phyloP scores from a whole-genome alignment of 2,329 filamentous ascomycete genomes.

The Venturia nashicola region DNA sequence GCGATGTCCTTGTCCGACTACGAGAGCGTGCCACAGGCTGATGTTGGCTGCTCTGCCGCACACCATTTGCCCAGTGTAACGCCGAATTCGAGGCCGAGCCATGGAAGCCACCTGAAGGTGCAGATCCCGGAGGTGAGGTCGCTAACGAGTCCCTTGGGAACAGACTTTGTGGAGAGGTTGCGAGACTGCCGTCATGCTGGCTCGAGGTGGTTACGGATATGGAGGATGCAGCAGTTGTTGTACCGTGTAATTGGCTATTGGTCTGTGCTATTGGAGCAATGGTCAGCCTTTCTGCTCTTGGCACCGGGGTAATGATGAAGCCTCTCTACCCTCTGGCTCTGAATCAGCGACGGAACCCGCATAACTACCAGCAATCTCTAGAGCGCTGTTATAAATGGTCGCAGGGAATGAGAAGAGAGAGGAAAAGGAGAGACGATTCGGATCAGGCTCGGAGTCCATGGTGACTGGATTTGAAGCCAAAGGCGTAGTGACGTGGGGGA shows the following conservation, averaged over 20 bases:
- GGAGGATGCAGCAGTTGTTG: conserved; percentile 32
- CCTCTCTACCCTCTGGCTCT: conserved; percentile 29
- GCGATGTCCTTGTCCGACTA: conserved; percentile 40
- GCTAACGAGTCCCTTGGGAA: not conserved
- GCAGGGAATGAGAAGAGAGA: conserved; percentile 61
- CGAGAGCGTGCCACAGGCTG: conserved; percentile 19
- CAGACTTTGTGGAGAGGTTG: conserved; percentile 22
- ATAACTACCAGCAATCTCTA: conserved; percentile 31
- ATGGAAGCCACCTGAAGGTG: not conserved
- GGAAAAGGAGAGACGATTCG: conserved; percentile 59
- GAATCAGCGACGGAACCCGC: conserved; percentile 32
- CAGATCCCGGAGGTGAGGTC: not conserved
- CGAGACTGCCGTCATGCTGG: conserved; percentile 23
- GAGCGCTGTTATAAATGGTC: conserved; percentile 38
- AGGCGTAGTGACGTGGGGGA: conserved; percentile 14
- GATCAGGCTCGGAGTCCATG: conserved; percentile 24
- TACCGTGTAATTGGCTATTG: conserved; percentile 17
- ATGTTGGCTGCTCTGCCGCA: not conserved
- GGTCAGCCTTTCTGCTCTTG: conserved; percentile 10
- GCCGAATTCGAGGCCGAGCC: not conserved
- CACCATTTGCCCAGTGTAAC: conserved; percentile 3
- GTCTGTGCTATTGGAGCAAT: conserved; percentile 15
- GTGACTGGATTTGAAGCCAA: conserved; percentile 27
- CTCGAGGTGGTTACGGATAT: conserved; percentile 32
- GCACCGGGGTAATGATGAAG: not conserved